Percentiles rank a stretch among this genome's conserved stretches.
phyloP scores from a whole-genome alignment of 768 basidiomycete species.

The Butyriboletus loyo region DNA sequence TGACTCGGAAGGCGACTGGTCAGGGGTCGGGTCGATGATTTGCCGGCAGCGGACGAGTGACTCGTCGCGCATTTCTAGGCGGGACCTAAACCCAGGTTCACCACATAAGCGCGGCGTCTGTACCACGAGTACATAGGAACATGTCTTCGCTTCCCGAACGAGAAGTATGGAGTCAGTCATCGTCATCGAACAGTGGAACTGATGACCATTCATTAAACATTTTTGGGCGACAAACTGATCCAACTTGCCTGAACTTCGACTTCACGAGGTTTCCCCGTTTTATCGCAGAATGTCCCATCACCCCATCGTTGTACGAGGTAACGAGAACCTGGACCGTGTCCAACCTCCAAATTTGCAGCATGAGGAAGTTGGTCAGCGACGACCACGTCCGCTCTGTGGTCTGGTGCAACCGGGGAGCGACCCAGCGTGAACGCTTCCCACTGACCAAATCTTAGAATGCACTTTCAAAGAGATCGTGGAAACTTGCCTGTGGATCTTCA shows the following conservation, averaged over 20 bases:
- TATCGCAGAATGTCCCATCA: slow-evolving; percentile 91
- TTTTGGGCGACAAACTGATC: background rate
- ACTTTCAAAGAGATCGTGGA: slow-evolving; percentile 22
- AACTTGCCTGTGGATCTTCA: slow-evolving; percentile 79
- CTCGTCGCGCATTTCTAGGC: slow-evolving; percentile 61
- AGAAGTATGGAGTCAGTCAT: slow-evolving; percentile 88
- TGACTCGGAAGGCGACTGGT: slow-evolving; percentile 24
- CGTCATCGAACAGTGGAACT: slow-evolving; percentile 97
- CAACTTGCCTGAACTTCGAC: slow-evolving; percentile 87
- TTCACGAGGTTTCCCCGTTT: slow-evolving; percentile 81
- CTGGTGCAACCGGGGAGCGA: slow-evolving; percentile 58
- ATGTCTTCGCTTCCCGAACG: slow-evolving; percentile 91
- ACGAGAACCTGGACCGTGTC: slow-evolving; percentile 71
- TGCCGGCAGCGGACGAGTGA: slow-evolving; percentile 77
- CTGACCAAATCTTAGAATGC: slow-evolving; percentile 36
- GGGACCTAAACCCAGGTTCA: slow-evolving; percentile 88
- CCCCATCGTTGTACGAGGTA: slow-evolving; percentile 93
- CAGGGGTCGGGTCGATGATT: slow-evolving; percentile 42
- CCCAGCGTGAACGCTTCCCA: slow-evolving; percentile 80
- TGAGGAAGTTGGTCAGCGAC: slow-evolving; percentile 64
- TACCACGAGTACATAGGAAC: slow-evolving; percentile 90
- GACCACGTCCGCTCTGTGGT: slow-evolving; percentile 61
- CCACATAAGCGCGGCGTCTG: slow-evolving; percentile 93
- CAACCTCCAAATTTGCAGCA: slow-evolving; percentile 71
- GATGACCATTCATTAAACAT: slow-evolving; percentile 7